These are phyloP conservation scores for Brettanomyces bruxellensis DNA, from an alignment of 805 yeast genomes.

Conservation along the genomic window DNA sequence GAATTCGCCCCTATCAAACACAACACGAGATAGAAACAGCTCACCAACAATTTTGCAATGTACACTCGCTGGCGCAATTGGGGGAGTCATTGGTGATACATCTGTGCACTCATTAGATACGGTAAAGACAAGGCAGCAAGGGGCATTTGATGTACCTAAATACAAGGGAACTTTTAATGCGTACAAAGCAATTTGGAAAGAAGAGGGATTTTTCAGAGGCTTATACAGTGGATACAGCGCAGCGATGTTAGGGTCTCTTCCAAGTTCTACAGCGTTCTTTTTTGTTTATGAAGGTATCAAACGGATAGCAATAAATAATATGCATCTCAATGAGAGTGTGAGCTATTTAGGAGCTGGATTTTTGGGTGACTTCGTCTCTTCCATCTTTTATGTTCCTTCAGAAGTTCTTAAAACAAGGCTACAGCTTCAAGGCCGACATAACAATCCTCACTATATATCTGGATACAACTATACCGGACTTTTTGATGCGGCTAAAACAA, in stretches of 20 bases:
- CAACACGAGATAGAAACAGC: background rate
- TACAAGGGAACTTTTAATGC: constrained; percentile 73
- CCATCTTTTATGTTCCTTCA: constrained; percentile 86
- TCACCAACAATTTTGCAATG: constrained; percentile 43
- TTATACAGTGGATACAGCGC: constrained; percentile 89
- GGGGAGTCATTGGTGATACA: constrained; percentile 89
- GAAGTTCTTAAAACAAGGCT: constrained; percentile 90
- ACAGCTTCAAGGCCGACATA: constrained; percentile 83
- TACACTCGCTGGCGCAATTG: constrained; percentile 86
- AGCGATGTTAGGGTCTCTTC: constrained; percentile 87
- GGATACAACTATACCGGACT: constrained; percentile 85
- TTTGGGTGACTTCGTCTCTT: constrained; percentile 86
- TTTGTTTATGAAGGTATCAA: constrained; percentile 83
- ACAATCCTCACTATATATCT: constrained; percentile 67
- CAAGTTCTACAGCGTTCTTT: constrained; percentile 91
- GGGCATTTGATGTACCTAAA: constrained; percentile 61
- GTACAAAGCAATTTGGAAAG: constrained; percentile 59
- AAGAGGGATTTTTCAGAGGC: constrained; percentile 83
- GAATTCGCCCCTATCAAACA: no score
- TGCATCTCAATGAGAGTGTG: constrained; percentile 63
- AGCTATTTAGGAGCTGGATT: constrained; percentile 82
- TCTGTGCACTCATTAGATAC: constrained; percentile 95
- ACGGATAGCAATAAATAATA: constrained; percentile 55
- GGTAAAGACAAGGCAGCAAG: constrained; percentile 95
- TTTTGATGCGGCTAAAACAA: constrained; percentile 57